Evolutionary conservation across 2,329 filamentous ascomycete genomes (phyloP).

Genomic region (Tolypocladium sp.): DNA sequence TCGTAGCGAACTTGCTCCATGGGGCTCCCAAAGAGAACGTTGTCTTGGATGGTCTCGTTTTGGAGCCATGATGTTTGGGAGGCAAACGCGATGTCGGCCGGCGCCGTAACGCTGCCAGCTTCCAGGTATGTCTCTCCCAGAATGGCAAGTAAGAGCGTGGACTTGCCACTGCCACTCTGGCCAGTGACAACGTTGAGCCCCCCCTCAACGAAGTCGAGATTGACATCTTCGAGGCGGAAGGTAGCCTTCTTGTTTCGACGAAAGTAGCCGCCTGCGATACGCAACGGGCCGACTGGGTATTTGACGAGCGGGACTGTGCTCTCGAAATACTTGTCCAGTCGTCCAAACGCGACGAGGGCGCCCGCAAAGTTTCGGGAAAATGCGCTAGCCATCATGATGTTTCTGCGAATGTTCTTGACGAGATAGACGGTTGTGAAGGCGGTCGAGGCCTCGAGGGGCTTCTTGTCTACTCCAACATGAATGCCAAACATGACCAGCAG

Average conservation of each 20-base stretch:
- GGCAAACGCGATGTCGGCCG: slow-evolving; percentile 45
- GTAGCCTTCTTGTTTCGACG: slow-evolving; percentile 38
- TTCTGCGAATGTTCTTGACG: slow-evolving; percentile 42
- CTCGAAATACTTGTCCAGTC: slow-evolving; percentile 45
- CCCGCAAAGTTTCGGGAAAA: slow-evolving; percentile 26
- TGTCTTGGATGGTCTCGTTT: slow-evolving; percentile 45
- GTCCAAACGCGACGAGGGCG: slow-evolving; percentile 33
- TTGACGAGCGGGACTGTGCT: slow-evolving; percentile 37
- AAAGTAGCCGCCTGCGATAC: slow-evolving; percentile 36
- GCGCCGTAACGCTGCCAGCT: slow-evolving; percentile 35
- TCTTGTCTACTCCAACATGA: slow-evolving; percentile 37
- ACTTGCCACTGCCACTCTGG: slow-evolving; percentile 47
- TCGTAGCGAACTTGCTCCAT: slow-evolving; percentile 46
- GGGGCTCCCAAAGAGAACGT: slow-evolving; percentile 43
- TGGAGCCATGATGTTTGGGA: slow-evolving; percentile 50
- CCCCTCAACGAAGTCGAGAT: slow-evolving; percentile 41
- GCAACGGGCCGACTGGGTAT: slow-evolving; percentile 40
- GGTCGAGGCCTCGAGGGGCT: slow-evolving; percentile 42
- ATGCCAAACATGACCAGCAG: slow-evolving; percentile 45
- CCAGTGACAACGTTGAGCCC: slow-evolving; percentile 46
- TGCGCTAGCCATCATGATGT: slow-evolving; percentile 39
- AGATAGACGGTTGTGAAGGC: slow-evolving; percentile 49
- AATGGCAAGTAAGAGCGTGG: slow-evolving; percentile 43
- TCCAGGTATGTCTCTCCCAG: slow-evolving; percentile 46
- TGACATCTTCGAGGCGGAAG: slow-evolving; percentile 39